Evolutionary conservation across 1,284 basidiomycete species (phyloP).

Genomic region (Trichosporon ovoides): DNA sequence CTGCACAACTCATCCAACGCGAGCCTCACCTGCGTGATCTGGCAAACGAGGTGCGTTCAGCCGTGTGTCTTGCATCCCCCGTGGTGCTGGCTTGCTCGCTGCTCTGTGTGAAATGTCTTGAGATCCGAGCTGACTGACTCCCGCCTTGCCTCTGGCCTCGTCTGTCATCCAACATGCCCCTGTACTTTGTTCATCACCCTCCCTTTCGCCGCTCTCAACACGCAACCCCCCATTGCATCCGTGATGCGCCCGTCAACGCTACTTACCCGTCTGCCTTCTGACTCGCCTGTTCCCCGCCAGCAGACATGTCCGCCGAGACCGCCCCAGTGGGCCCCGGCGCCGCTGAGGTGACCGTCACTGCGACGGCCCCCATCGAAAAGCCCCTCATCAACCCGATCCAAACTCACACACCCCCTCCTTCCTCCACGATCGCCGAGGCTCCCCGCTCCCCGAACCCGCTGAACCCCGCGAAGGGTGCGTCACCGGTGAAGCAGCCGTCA

Average conservation of each 20-base stretch:
- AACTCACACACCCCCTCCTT: constrained; percentile 23
- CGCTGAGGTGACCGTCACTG: background rate
- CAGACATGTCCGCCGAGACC: constrained; percentile 15
- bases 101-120: background rate
- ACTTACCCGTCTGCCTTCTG: background rate
- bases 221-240: background rate
- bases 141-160: background rate
- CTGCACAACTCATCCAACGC: background rate
- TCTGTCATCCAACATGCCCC: too few relatives aligned
- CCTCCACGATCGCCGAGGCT: constrained; percentile 37
- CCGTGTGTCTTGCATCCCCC: background rate
- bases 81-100: background rate
- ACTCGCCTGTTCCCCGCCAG: background rate
- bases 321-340: constrained; percentile 7
- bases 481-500: background rate
- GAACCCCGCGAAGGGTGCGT: constrained; percentile 20
- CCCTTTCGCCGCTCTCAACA: background rate
- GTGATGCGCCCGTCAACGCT: background rate
- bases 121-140: background rate
- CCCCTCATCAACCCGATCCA: constrained; percentile 39
- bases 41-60: constrained; percentile 3
- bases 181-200: background rate
- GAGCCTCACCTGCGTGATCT: background rate
- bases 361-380: constrained; percentile 17
- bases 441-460: constrained; percentile 30